Percentiles rank a stretch among this genome's conserved stretches.
These are phyloP conservation scores for Fonsecaea monophora DNA, from an alignment of 2,329 filamentous ascomycete species.

Conservation along the genomic window DNA sequence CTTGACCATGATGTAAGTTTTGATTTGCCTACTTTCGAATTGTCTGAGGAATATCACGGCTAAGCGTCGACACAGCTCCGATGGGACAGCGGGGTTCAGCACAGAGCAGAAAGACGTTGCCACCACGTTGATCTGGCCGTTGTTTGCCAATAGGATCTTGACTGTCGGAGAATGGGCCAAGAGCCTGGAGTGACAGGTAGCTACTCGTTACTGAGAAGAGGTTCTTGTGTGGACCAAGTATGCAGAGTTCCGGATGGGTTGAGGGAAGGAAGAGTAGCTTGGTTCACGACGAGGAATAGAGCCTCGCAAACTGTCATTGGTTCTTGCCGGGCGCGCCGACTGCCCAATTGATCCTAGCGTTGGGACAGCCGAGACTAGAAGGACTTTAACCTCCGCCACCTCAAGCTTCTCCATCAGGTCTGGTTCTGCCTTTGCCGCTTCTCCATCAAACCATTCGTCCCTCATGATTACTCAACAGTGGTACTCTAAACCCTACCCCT, in stretches of 20 bases:
- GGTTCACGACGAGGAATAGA: neutral
- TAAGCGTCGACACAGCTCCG: neutral
- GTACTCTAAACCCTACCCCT: neutral
- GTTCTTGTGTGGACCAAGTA: neutral
- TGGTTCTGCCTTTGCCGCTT: neutral
- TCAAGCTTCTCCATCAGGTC: neutral
- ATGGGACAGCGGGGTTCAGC: constrained; percentile 16
- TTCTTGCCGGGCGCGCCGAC: neutral
- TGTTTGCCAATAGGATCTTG: constrained; percentile 10
- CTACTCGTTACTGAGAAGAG: neutral
- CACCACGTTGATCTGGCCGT: constrained; percentile 14
- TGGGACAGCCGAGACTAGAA: neutral
- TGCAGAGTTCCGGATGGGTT: neutral
- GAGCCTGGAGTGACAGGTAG: neutral
- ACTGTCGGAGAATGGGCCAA: constrained; percentile 10
- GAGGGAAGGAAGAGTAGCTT: neutral
- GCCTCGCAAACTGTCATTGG: constrained; percentile 5
- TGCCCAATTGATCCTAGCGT: constrained; percentile 12
- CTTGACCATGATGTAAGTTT: constrained; percentile 19
- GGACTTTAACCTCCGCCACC: neutral
- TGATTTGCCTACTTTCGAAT: neutral
- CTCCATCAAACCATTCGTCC: neutral
- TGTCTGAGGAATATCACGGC: neutral
- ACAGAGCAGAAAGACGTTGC: constrained; percentile 15
- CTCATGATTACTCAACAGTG: constrained; percentile 7